phyloP scores from a whole-genome alignment of 116 monocot species.

The Dioscorea cayenensis region DNA sequence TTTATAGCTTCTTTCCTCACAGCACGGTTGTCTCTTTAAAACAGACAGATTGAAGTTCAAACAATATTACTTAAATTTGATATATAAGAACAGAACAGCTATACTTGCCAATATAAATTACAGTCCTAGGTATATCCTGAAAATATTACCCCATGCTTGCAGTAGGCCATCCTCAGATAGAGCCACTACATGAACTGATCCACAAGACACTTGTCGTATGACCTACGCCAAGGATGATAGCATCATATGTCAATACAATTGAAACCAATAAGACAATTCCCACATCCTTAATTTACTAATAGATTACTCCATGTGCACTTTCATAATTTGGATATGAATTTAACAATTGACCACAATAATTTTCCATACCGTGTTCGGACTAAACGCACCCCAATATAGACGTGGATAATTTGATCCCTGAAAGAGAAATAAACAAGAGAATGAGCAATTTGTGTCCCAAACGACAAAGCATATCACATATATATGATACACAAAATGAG shows the following conservation, averaged over 20 bases:
- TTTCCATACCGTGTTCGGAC: slow-evolving; percentile 58
- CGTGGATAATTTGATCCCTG: slow-evolving; percentile 86
- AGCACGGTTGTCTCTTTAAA: not conserved
- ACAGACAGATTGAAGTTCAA: not conserved
- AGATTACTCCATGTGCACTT: no score
- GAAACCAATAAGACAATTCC: no score
- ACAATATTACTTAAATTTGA: not conserved
- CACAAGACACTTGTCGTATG: slow-evolving; percentile 89
- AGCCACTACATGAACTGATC: slow-evolving; percentile 77
- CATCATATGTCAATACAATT: not conserved
- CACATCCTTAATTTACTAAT: no score
- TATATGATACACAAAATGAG: not conserved
- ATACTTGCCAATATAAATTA: not conserved
- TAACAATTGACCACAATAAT: not conserved
- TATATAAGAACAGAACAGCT: not conserved
- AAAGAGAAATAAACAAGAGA: not conserved
- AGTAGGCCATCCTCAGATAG: slow-evolving; percentile 83
- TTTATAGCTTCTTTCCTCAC: not conserved
- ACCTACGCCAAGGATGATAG: slow-evolving; percentile 25
- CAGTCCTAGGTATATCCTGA: not conserved
- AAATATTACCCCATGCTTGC: slow-evolving; percentile 93
- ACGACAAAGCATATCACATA: not conserved
- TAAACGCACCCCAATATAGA: slow-evolving; percentile 76
- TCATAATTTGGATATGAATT: not conserved
- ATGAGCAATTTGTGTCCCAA: not conserved